Base-by-base conservation (phyloP, 2,329 filamentous ascomycete genomes). In the Fusarium drepaniforme region DNA sequence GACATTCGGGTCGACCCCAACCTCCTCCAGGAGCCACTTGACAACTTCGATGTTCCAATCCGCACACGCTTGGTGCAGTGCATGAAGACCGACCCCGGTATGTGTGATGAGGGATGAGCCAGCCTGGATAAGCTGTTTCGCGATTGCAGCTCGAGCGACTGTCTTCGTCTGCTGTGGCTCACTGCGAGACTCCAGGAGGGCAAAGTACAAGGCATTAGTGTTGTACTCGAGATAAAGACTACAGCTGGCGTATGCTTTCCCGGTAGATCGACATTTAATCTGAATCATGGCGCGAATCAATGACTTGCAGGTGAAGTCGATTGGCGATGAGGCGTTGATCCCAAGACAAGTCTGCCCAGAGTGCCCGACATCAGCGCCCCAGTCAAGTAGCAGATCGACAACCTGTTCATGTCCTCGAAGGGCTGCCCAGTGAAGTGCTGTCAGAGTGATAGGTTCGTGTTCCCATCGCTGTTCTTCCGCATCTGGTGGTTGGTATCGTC, bases 171-270 rank as follows among this genome's bases (percentile, higher is more conserved):
- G 59, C 18, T 62, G 25, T 5, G 30, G 16, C 12, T 62, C 28
- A 18, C 8, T 62, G 40, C 42, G 59, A 62, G 59, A 62, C n/a
- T 62, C 59, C 28, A 62, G 18, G 18, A 62, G 59, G n/a, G 59
- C 25, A 46, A 62, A 62, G 40, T 46, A 62, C 38, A 62, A 30
- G 25, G 59, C 59, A 33, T 62, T 46, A 13, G 59, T 42, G 40
- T 46, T 62, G 40, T 46, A 62, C 21, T 62, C 38, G 59, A 62
- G 25, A 46, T 44, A 62, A 15, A 62, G 28, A 28, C 59, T 28
- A 21, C 28, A 33, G 28, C 28, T 28, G 12, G 40, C 23, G 23
- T 40, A 30, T 12, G 42, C 38, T 23, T 40, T 33, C 59, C 59
- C 28, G 7, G 40, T 46, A 25, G 38, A 62, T 62, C 59, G 38